Base-by-base conservation (phyloP, 2,329 filamentous ascomycete genomes). In the Furcasterigmium furcatum region DNA sequence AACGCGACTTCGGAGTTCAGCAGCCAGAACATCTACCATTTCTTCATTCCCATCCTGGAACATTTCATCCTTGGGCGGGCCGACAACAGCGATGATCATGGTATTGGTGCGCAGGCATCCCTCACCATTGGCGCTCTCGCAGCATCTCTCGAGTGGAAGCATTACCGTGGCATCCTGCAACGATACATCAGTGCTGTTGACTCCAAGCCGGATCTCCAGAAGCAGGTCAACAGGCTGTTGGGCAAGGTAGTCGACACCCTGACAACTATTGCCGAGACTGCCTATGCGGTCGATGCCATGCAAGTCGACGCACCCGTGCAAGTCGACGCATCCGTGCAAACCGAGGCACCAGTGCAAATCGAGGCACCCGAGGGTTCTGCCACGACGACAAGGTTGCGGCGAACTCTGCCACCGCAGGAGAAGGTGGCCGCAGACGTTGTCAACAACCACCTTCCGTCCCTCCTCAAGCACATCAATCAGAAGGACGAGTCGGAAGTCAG, bases 401-500 rank as follows among this genome's bases (percentile, higher is more conserved):
- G 66, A 34, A 88, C 85, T 0, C 72, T 91, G 44, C 90, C 90
- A 1, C 74, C 76, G 27, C 66, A 77, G 49, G 70, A 81, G 9
- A 89, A 89, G 61, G 73, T 95, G 27, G 73, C 79, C 14, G 75
- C 79, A 2, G 90, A 96, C 54, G 73, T 97, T 43, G 78, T 80
- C 34, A 79, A 81, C 18, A 84, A 84, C 50, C 87, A 96, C 56
- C 70, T 96, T 30, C 90, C 92, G 1, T 80, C 87, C 16, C 70
- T 99, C 25, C 77, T 85, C n/a, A 80, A 83, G 38, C 94, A 96
- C 60, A 79, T 97, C 22, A 91, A 96, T 57, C 85, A 95, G 57
- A 97, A 96, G 64, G 89, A 97, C 52, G 94, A 99, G 62, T 85
- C 90, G 1, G 91, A 91, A 41, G 92, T 99, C 64, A 96, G 91